Evolutionary conservation across 2,329 filamentous ascomycete species (phyloP), one percentile per base, ranked within the genome.

Genomic region (Sporothrix mexicana): DNA sequence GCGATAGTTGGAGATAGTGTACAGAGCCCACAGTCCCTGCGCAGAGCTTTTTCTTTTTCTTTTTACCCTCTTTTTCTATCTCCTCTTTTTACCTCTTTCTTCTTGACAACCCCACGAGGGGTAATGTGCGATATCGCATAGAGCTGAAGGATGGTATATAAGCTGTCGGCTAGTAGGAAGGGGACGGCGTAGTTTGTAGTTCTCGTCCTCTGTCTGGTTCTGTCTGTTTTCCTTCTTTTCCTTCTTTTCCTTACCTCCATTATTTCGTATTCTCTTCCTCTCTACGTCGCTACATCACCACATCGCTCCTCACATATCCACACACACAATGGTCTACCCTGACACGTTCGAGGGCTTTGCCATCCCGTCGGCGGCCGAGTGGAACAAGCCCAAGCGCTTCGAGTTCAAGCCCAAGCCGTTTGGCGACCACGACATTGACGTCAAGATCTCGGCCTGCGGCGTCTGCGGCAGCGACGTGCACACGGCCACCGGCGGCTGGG

Each of bases 361-460:
- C 81, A 85, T 89, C 77, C 81, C 86, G 72, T 83, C 84, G 71
- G 81, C 85, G 23, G 85, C 85, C 69, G 84, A 83, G 62, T 88
- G 86, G 85, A 81, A 87, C 76, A 84, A 90, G 73, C 90, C 91
- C 78, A 84, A 91, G 78, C 91, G 93, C 83, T 90, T 91, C 79
- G 81, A 95, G 85, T 94, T 93, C 85, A 88, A 90, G 77, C 90
- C 95, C 73, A 96, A 97, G 85, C 92, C 92, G 20, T 97, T 97
- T 80, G 93, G 91, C 76, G 93, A 95, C 80, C 88, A 93, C 82
- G 94, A 97, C 80, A 89, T 97, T 78, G 94, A 97, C 80, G 89
- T 97, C 82, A 92, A 95, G 85, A 91, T 97, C 78, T 90, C 94
- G 76, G 91, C 88, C 79, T 95, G 93, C 79, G 92, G 93, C 79